phyloP scores from a whole-genome alignment of 1,284 basidiomycete genomes.

The Rhodotorula sp. region DNA sequence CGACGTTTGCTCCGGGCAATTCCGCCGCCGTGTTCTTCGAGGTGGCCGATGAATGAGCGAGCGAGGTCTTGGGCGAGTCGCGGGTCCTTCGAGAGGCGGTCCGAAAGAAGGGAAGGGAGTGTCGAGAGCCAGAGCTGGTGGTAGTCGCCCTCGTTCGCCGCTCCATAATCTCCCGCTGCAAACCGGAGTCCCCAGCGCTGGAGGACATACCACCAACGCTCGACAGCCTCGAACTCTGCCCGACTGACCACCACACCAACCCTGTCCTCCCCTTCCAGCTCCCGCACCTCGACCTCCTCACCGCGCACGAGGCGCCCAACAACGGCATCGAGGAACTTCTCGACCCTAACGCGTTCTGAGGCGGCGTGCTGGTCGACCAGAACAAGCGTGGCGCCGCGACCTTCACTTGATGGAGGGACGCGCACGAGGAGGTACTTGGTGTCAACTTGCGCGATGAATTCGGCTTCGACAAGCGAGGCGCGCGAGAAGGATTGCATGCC shows the following conservation, averaged over 20 bases:
- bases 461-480: conserved; percentile 34
- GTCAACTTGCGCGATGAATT: conserved; percentile 77
- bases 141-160: conserved; percentile 42
- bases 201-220: conserved; percentile 55
- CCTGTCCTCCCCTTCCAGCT: conserved; percentile 42
- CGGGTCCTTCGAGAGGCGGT: conserved; percentile 42
- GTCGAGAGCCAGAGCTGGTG: conserved; percentile 48
- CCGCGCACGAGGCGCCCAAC: conserved; percentile 59
- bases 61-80: conserved; percentile 47
- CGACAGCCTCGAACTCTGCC: conserved; percentile 43
- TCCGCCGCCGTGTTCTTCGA: not conserved
- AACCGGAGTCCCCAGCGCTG: conserved; percentile 44
- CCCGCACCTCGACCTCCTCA: conserved; percentile 47
- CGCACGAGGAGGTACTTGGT: conserved; percentile 78
- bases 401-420: not conserved
- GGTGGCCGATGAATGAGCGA: conserved; percentile 21
- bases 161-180: conserved; percentile 47
- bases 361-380: conserved; percentile 95
- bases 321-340: conserved; percentile 69
- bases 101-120: conserved; percentile 48
- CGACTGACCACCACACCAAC: conserved; percentile 41
- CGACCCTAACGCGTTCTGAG: conserved; percentile 85
- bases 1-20: conserved; percentile 14
- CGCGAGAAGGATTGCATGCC: conserved; percentile 13
- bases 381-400: conserved; percentile 55